Evolutionary conservation across 2,329 filamentous ascomycete genomes (phyloP).

Genomic region (Cytospora paraplurivora): DNA sequence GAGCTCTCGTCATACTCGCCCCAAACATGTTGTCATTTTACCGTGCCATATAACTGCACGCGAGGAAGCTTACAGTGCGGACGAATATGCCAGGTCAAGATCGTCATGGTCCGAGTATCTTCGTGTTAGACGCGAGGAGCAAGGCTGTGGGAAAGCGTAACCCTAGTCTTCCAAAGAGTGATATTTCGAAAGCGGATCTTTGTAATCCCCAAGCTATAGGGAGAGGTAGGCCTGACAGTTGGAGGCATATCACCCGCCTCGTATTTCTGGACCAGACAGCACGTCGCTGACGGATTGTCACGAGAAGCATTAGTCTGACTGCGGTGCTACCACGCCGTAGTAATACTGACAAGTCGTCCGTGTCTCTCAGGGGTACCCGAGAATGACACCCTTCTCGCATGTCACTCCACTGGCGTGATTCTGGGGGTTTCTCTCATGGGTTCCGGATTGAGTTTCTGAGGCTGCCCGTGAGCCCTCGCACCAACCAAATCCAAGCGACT

Average conservation of each 20-base stretch:
- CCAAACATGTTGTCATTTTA: background rate
- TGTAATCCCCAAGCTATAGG: background rate
- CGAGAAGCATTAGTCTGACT: slow-evolving; percentile 2
- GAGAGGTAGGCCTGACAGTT: background rate
- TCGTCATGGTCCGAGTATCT: background rate
- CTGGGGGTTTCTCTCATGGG: background rate
- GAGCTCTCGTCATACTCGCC: background rate
- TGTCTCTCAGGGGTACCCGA: background rate
- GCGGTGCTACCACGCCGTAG: background rate
- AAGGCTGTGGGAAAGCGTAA: background rate
- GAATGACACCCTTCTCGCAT: background rate
- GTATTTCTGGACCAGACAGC: background rate
- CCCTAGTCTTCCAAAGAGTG: background rate
- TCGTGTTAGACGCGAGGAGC: background rate
- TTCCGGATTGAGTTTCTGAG: background rate
- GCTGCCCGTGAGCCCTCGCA: background rate
- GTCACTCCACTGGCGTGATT: background rate
- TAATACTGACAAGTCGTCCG: background rate
- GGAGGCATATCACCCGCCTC: background rate
- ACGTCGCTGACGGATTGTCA: background rate
- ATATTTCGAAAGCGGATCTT: background rate
- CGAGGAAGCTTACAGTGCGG: background rate
- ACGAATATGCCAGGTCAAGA: no score
- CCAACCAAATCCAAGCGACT: background rate
- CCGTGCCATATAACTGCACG: background rate